Conservation (phyloP, 169 alveolate genomes). For the Perkinsus chesapeaki region DNA sequence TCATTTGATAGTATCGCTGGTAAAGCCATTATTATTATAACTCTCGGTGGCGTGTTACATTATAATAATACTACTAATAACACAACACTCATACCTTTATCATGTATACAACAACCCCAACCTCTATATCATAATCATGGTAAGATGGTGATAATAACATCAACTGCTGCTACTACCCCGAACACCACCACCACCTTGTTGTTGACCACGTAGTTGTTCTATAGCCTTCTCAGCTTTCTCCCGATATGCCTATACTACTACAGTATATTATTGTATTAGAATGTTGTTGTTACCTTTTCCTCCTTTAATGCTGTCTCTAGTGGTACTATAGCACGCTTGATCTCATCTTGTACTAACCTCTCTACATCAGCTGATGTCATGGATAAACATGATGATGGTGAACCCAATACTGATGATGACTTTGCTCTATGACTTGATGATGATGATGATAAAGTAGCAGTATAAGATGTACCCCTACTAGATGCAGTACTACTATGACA, state of each 20-base stretch:
- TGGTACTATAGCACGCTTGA: background rate
- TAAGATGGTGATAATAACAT: background rate
- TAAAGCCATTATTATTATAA: background rate
- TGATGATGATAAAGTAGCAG: too few species aligned
- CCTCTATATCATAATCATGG: background rate
- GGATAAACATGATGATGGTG: background rate
- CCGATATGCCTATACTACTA: background rate
- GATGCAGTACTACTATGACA: too few species aligned
- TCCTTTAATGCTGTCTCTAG: background rate
- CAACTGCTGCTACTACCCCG: background rate
- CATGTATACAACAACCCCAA: background rate
- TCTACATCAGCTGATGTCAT: background rate
- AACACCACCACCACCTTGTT: background rate
- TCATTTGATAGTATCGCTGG: background rate
- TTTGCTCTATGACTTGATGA: background rate
- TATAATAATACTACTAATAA: background rate
- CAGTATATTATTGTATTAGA: background rate
- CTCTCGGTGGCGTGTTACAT: background rate
- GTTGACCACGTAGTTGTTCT: background rate
- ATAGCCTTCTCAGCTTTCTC: background rate
- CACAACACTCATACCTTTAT: background rate
- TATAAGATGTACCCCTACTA: too few species aligned
- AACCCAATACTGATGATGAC: background rate
- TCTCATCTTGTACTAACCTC: background rate
- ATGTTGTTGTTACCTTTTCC: background rate